Base-by-base conservation (phyloP, 2,329 filamentous ascomycete species). In the Ophioceras dolichostomum region DNA sequence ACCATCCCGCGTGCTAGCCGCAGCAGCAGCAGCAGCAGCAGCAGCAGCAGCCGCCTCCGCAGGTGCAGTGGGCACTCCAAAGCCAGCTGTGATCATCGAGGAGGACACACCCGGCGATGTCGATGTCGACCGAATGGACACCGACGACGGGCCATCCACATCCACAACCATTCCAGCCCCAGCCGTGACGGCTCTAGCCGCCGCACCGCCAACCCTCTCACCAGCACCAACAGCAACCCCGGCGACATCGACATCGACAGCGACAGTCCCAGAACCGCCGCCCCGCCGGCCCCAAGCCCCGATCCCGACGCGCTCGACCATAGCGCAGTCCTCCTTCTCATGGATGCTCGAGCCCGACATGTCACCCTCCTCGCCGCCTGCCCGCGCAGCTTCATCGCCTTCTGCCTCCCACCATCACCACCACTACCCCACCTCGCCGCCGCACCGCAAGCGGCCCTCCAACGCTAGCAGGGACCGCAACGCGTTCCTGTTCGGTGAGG, bases 241-340 rank as follows among this genome's bases (percentile, higher is more conserved):
- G 19, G 13, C 20, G 4, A n/a, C 16, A 16, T 30, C 42, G 10
- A 21, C 32, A 7, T 32, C 41, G 12, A 4, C 41, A 20, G n/a
- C 32, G 21, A 29, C 24, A 24, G n/a, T 21, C 26, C 21, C 38
- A 21, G 28, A 18, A 32, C 12, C 22, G 22, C 19, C 37, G 18
- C 24, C 37, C 24, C 17, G 22, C 43, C 45, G 56, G 10, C 53
- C 57, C 10, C 44, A 49, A 4, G 58, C 54, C 32, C 59, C 70
- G 2, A 67, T 76, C 13, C 74, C 73, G 0, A 74, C 74, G 16
- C 68, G 79, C 17, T 81, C 79, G 4, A 74, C 69, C 1, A 65
- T 86, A 24, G 79, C 79, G 1, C 79, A 83, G 45, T 85, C 82
- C 7, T 81, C 78, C 4, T 87, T 85, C 54, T 78, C 81, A 1